Conservation (phyloP, 169 alveolate genomes). For the Eimeria mitis region DNA sequence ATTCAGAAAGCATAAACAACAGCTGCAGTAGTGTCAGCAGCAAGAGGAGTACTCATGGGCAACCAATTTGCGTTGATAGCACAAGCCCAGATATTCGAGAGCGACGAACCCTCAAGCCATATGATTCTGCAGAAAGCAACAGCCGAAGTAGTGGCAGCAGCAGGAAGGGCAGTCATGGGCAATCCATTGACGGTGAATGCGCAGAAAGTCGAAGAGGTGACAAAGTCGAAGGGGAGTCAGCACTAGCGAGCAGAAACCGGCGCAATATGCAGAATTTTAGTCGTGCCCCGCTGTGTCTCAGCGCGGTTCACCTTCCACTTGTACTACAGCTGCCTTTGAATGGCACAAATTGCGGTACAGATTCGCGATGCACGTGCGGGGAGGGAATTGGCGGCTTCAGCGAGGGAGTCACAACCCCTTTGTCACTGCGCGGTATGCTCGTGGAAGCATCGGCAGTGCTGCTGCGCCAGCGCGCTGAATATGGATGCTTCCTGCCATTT, state of each 20-base stretch:
- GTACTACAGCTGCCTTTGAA: conserved; percentile 17
- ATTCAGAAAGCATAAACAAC: background rate
- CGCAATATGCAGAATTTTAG: background rate
- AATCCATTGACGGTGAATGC: background rate
- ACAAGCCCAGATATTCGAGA: background rate
- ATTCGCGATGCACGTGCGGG: conserved; percentile 8
- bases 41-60: background rate
- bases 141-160: conserved; percentile 12
- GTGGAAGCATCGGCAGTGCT: conserved; percentile 52
- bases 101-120: background rate
- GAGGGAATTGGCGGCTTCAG: background rate
- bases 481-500: conserved; percentile 43
- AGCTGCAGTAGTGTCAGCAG: background rate
- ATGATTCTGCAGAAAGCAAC: background rate
- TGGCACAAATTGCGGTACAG: background rate
- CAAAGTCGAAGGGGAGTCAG: background rate
- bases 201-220: background rate
- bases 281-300: conserved; percentile 15
- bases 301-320: conserved; percentile 66
- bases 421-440: conserved; percentile 13
- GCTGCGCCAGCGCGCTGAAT: conserved; percentile 60
- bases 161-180: background rate
- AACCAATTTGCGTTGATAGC: background rate
- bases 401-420: conserved; percentile 21
- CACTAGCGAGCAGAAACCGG: background rate